Percentiles rank a stretch among this genome's conserved stretches.
phyloP scores from a whole-genome alignment of 2,329 filamentous ascomycete genomes.

The Hypoxylon sp. region DNA sequence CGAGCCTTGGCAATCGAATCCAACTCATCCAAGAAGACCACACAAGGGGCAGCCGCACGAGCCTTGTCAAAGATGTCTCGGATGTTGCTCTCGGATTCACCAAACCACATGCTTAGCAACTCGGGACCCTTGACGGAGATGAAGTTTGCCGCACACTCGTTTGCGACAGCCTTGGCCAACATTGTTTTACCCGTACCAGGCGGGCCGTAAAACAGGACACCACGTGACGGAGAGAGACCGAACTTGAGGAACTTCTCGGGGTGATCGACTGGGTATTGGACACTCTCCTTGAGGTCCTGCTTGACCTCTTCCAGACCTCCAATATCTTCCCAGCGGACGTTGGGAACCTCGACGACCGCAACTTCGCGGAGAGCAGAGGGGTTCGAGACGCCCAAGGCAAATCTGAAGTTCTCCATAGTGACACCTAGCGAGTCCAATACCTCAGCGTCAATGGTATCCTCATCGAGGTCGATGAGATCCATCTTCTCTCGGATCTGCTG shows the following conservation, averaged over 20 bases:
- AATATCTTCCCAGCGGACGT: constrained; percentile 99
- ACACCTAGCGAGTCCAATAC: constrained; percentile 98
- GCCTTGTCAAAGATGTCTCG: constrained; percentile 99
- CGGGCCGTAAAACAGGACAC: constrained; percentile 98
- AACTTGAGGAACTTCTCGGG: constrained; percentile 99
- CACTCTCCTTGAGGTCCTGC: constrained; percentile 98
- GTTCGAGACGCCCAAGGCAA: constrained; percentile 97
- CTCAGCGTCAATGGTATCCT: constrained; percentile 99
- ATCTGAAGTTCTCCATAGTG: constrained; percentile 99
- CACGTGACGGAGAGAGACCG: constrained; percentile 95
- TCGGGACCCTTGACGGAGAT: constrained; percentile 99
- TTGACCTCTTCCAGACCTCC: constrained; percentile 98
- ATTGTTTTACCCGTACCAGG: constrained; percentile 99
- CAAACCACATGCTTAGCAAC: constrained; percentile 99
- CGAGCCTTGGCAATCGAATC: constrained; percentile 99
- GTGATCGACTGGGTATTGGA: constrained; percentile 99
- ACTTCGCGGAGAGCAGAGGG: constrained; percentile 98
- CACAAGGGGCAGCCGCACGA: constrained; percentile 95
- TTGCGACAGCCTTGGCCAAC: constrained; percentile 99
- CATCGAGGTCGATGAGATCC: constrained; percentile 98
- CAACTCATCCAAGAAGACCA: constrained; percentile 98
- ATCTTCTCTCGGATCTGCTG: constrained; percentile 99
- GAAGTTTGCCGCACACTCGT: constrained; percentile 99
- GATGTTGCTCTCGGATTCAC: constrained; percentile 99
- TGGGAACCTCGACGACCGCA: constrained; percentile 98